Percentiles rank a stretch among this genome's conserved stretches.
Conservation (phyloP, 805 yeast species). For the Diddensiella caesifluorescens region DNA sequence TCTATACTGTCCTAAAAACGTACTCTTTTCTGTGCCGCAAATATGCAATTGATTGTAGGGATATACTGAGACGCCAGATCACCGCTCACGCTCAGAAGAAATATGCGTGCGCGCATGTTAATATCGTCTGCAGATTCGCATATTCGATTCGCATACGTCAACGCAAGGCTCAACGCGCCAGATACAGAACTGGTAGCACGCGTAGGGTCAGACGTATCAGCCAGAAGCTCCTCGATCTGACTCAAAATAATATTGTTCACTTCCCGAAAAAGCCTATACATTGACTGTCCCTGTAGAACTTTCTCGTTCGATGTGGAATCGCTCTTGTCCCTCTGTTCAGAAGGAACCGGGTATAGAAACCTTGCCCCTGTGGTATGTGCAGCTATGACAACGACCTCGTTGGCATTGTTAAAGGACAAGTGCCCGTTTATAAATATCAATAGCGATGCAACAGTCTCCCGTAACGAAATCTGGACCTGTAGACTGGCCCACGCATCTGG, state of each 20-base stretch:
- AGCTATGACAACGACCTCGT: conserved; percentile 75
- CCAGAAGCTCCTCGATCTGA: conserved; percentile 47
- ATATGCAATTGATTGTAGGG: conserved; percentile 90
- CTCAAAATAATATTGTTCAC: conserved; percentile 70
- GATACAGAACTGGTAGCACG: conserved; percentile 41
- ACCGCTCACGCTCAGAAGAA: conserved; percentile 61
- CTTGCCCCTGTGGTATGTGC: conserved; percentile 66
- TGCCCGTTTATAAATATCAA: conserved; percentile 83
- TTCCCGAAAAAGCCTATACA: conserved; percentile 79
- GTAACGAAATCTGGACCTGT: conserved; percentile 39
- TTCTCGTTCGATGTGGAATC: conserved; percentile 10
- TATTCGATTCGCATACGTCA: conserved; percentile 70
- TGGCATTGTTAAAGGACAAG: conserved; percentile 74
- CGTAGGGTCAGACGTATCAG: conserved; percentile 28
- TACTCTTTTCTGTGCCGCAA: conserved; percentile 78
- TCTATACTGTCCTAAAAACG: not conserved
- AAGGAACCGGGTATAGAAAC: conserved; percentile 56
- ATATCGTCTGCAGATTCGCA: conserved; percentile 43
- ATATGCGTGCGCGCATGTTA: conserved; percentile 56
- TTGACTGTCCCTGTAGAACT: conserved; percentile 40
- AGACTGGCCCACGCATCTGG: conserved; percentile 59
- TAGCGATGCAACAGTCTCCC: conserved; percentile 57
- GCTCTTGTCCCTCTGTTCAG: conserved; percentile 1
- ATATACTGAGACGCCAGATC: conserved; percentile 79
- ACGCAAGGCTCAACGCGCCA: conserved; percentile 77